phyloP scores from a whole-genome alignment of 805 yeast species.

The Candida qinlingensis region DNA sequence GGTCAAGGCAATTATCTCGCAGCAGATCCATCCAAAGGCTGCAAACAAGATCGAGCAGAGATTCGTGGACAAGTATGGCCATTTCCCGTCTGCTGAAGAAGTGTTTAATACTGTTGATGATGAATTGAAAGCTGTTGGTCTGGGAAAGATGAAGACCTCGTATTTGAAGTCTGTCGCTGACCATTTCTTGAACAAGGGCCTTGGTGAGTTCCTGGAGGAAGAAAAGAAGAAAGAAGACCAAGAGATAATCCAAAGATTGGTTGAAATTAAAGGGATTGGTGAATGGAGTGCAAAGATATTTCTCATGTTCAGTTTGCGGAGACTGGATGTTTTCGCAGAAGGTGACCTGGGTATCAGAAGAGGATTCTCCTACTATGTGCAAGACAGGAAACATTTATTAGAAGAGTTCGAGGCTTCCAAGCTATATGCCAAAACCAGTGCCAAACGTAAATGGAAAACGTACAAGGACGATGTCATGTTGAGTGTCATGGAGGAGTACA shows the following conservation, averaged over 20 bases:
- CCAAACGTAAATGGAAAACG: slow-evolving; percentile 60
- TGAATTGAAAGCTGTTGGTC: slow-evolving; percentile 55
- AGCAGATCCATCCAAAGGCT: slow-evolving; percentile 78
- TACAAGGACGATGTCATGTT: slow-evolving; percentile 54
- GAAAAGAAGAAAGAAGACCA: slow-evolving; percentile 28
- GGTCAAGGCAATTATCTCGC: slow-evolving; percentile 52
- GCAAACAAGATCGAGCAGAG: slow-evolving; percentile 58
- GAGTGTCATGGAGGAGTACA: slow-evolving; percentile 49
- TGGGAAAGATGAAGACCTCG: slow-evolving; percentile 61
- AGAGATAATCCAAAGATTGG: slow-evolving; percentile 43
- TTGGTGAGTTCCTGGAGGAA: slow-evolving; percentile 14
- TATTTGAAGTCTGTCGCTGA: slow-evolving; percentile 54
- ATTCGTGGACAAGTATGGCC: slow-evolving; percentile 35
- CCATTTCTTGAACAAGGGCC: slow-evolving; percentile 37
- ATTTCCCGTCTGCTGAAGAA: slow-evolving; percentile 36
- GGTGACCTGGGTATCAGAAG: slow-evolving; percentile 84
- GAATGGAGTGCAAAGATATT: slow-evolving; percentile 92
- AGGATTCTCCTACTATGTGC: slow-evolving; percentile 65
- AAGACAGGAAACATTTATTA: slow-evolving; percentile 44
- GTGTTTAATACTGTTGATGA: slow-evolving; percentile 39
- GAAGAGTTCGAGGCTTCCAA: slow-evolving; percentile 38
- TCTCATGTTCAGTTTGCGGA: slow-evolving; percentile 58
- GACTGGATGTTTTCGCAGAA: slow-evolving; percentile 66
- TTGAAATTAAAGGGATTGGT: slow-evolving; percentile 65
- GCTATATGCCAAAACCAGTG: slow-evolving; percentile 26